Evolutionary conservation across 352 stramenopile species (phyloP).

Genomic region (Pythium oligandrum): DNA sequence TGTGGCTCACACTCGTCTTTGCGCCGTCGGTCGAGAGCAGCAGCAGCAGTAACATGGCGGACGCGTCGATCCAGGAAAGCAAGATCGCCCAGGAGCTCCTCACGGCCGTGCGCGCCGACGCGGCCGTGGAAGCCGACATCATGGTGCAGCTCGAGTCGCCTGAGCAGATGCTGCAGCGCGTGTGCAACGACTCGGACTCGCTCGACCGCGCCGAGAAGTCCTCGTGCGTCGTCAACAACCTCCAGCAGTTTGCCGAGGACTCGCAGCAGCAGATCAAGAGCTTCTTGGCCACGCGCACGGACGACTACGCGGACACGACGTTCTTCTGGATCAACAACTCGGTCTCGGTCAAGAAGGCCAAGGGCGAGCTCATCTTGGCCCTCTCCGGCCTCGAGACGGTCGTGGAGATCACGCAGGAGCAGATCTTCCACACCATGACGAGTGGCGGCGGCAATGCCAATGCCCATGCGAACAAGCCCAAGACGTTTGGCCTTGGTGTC

Average conservation of each 20-base stretch:
- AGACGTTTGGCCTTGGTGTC: conserved; percentile 11
- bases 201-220: conserved; percentile 30
- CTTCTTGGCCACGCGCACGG: conserved; percentile 24
- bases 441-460: conserved; percentile 2
- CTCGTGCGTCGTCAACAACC: conserved; percentile 38
- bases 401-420: conserved; percentile 32
- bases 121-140: conserved; percentile 29
- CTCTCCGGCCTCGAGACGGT: conserved; percentile 42
- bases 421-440: conserved; percentile 35
- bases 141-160: conserved; percentile 51
- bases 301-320: conserved; percentile 26
- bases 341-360: conserved; percentile 38
- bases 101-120: conserved; percentile 21
- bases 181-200: conserved; percentile 17
- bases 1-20: too few relatives aligned
- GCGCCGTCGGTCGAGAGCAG: background rate
- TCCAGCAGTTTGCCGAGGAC: conserved; percentile 46
- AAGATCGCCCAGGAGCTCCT: conserved; percentile 38
- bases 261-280: conserved; percentile 39
- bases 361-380: conserved; percentile 28
- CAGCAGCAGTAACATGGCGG: background rate
- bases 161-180: conserved; percentile 23
- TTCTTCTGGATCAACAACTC: conserved; percentile 75
- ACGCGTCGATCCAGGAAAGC: conserved; percentile 8
- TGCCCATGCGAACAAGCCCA: conserved; percentile 1